Conservation (phyloP, 2,329 filamentous ascomycete species). For the Aspergillus carbonarius region DNA sequence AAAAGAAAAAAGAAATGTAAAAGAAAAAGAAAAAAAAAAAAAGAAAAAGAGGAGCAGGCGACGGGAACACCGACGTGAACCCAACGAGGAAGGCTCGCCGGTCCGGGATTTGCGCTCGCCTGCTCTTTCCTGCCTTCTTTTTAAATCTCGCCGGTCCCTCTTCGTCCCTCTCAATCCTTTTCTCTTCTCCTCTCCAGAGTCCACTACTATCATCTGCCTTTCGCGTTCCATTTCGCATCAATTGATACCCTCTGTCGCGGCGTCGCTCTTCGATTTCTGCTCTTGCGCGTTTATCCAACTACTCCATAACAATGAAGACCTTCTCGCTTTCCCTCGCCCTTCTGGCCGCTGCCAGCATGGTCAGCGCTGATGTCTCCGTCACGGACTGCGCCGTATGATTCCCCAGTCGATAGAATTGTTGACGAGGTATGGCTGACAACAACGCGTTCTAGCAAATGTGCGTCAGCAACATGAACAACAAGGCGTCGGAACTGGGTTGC, state of each 20-base stretch:
- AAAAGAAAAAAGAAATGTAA: constrained; percentile 9
- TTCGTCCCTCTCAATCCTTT: not conserved
- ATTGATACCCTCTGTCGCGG: constrained; percentile 3
- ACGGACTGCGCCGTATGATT: constrained; percentile 35
- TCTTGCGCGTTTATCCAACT: not conserved
- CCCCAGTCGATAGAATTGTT: not conserved
- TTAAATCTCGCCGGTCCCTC: constrained; percentile 15
- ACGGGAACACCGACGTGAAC: constrained; percentile 2
- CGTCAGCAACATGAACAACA: constrained; percentile 45
- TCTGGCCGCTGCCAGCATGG: constrained; percentile 29
- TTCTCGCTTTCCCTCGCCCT: constrained; percentile 31
- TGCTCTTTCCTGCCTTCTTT: constrained; percentile 2
- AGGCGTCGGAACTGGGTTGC: constrained; percentile 44
- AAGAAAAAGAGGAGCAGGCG: not conserved
- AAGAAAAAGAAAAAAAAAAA: constrained; percentile 7
- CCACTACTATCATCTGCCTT: not conserved
- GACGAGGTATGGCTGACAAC: constrained; percentile 12
- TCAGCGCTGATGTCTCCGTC: constrained; percentile 25
- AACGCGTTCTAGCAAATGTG: constrained; percentile 40
- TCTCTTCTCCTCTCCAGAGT: not conserved
- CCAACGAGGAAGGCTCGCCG: not conserved
- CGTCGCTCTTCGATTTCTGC: constrained; percentile 1
- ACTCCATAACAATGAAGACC: constrained; percentile 32
- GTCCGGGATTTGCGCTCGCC: constrained; percentile 2
- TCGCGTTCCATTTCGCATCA: not conserved